These are phyloP conservation scores for Penicillium crystallinum DNA, from an alignment of 495 filamentous ascomycete genomes.

Conservation along the genomic window DNA sequence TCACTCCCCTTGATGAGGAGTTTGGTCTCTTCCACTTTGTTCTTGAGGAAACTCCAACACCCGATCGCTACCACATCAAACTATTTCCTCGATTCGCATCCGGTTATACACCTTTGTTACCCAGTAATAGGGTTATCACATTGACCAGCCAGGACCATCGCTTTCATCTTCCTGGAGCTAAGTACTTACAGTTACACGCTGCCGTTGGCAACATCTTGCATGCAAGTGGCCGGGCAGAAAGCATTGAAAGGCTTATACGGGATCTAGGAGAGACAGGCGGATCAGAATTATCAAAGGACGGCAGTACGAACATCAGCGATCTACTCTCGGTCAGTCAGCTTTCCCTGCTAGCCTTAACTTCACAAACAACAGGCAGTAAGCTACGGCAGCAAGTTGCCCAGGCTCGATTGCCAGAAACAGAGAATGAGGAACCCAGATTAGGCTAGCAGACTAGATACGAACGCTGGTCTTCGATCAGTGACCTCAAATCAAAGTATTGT, in stretches of 20 bases:
- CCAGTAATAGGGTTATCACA: neutral
- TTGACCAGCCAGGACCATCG: neutral
- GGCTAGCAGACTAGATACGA: neutral
- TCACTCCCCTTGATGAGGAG: neutral
- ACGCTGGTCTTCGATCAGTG: neutral
- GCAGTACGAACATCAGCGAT: neutral
- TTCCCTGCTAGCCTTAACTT: neutral
- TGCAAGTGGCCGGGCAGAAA: neutral
- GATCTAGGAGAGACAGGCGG: neutral
- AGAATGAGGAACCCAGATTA: neutral
- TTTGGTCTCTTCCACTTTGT: neutral
- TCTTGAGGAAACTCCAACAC: neutral
- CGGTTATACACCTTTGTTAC: neutral
- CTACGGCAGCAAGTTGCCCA: neutral
- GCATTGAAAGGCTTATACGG: neutral
- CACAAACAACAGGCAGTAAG: neutral
- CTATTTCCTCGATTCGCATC: neutral
- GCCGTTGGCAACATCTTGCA: constrained; percentile 5
- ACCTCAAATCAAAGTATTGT: no score
- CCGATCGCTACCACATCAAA: neutral
- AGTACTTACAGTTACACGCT: neutral
- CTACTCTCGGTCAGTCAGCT: neutral
- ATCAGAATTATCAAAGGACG: neutral
- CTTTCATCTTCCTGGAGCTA: neutral
- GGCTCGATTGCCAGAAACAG: neutral